Evolutionary conservation across 1,284 basidiomycete genomes (phyloP).

Genomic region (Mycena sp.): DNA sequence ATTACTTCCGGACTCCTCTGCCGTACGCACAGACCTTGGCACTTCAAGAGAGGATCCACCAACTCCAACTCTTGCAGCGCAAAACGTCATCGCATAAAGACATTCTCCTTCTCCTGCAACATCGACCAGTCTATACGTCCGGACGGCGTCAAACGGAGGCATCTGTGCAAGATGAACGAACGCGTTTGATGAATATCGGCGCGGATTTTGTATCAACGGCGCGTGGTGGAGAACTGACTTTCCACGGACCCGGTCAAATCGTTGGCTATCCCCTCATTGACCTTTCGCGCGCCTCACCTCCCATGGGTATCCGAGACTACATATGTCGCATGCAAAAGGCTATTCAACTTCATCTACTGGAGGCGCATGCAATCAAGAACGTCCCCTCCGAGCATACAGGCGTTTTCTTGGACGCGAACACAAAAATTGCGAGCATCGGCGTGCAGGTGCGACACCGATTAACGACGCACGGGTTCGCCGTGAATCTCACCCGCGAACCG

Average conservation of each 20-base stretch:
- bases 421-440: conserved; percentile 94
- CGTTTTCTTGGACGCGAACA: conserved; percentile 72
- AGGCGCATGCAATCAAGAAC: conserved; percentile 63
- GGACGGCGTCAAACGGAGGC: conserved; percentile 84
- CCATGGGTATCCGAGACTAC: conserved; percentile 76
- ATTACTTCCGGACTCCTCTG: conserved; percentile 77
- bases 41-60: conserved; percentile 77
- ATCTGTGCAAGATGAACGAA: conserved; percentile 71
- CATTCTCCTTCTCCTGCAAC: conserved; percentile 80
- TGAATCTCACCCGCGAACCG: conserved; percentile 90
- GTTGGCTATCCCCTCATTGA: conserved; percentile 96
- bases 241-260: conserved; percentile 97
- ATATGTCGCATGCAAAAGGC: conserved; percentile 76
- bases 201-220: conserved; percentile 89
- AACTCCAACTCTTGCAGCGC: conserved; percentile 65
- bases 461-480: conserved; percentile 94
- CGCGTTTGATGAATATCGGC: conserved; percentile 76
- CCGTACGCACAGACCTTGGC: conserved; percentile 77
- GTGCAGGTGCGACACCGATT: conserved; percentile 96
- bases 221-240: conserved; percentile 94
- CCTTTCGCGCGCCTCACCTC: conserved; percentile 64
- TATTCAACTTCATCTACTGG: conserved; percentile 65
- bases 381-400: conserved; percentile 77
- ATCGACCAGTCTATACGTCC: conserved; percentile 94
- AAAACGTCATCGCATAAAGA: conserved; percentile 61